Conservation (phyloP, 805 yeast species). For the Torulaspora maleeae region DNA sequence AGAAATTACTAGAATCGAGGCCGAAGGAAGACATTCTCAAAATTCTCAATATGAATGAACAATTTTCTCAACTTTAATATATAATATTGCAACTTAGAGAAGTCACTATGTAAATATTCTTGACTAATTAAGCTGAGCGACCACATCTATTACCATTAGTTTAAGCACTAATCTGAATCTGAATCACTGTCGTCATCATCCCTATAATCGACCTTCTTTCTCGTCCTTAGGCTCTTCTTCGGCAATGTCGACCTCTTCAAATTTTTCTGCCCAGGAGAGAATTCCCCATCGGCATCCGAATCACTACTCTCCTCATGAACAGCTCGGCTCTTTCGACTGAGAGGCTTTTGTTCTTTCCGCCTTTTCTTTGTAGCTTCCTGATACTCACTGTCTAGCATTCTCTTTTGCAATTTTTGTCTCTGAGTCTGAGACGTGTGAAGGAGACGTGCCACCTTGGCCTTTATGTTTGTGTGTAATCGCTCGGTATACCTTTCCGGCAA, state of each 20-base stretch:
- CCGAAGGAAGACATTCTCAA: conserved; percentile 62
- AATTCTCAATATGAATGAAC: conserved; percentile 43
- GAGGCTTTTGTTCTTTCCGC: conserved; percentile 10
- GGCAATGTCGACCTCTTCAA: conserved; percentile 17
- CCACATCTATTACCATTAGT: not conserved
- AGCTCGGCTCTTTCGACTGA: not conserved
- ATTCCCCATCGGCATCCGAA: conserved; percentile 19
- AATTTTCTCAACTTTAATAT: not conserved
- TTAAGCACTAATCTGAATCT: conserved; percentile 20
- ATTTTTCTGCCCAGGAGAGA: conserved; percentile 15
- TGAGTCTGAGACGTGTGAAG: conserved; percentile 30
- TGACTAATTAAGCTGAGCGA: conserved; percentile 3
- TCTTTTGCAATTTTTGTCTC: conserved; percentile 31
- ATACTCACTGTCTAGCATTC: conserved; percentile 26
- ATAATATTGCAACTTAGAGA: not conserved
- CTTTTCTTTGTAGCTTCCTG: conserved; percentile 14
- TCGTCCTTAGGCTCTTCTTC: conserved; percentile 41
- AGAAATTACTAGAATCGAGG: conserved; percentile 57
- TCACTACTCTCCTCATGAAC: conserved; percentile 18
- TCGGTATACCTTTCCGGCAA: conserved; percentile 46
- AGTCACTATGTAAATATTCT: conserved; percentile 8
- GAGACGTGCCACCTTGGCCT: conserved; percentile 33
- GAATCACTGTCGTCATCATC: conserved; percentile 36
- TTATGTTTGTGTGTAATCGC: conserved; percentile 36
- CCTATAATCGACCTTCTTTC: conserved; percentile 35